Evolutionary conservation across 345 rosid genomes (phyloP).

Genomic region (Ailanthus altissimus): DNA sequence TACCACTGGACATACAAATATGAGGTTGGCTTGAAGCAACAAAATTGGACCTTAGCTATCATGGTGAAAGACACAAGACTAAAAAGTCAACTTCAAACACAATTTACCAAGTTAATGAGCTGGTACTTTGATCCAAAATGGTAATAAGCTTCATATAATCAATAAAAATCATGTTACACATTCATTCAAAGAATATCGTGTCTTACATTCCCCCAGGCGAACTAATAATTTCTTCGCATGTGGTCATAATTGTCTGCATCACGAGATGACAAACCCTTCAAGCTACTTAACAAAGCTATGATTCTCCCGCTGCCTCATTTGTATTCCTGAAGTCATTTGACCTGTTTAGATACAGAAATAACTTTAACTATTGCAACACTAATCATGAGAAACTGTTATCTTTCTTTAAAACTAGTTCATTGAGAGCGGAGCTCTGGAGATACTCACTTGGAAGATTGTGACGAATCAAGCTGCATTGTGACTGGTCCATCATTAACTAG

Average conservation of each 20-base stretch:
- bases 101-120: no score
- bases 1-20: background rate
- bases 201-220: background rate
- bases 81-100: background rate
- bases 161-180: background rate
- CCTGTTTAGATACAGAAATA: background rate
- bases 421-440: background rate
- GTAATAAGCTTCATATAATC: background rate
- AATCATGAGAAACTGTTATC: background rate
- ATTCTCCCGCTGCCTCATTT: slow-evolving; percentile 25
- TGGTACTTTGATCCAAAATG: background rate
- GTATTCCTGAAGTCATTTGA: slow-evolving; percentile 31
- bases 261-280: background rate
- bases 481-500: slow-evolving; percentile 90
- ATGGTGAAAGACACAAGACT: background rate
- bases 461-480: slow-evolving; percentile 85
- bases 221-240: background rate
- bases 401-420: background rate
- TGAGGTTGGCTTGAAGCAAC: background rate
- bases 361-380: background rate
- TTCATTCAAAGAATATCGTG: background rate
- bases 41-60: background rate
- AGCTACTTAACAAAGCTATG: slow-evolving; percentile 19
- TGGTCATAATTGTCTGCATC: background rate
- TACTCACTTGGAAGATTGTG: slow-evolving; percentile 66